phyloP scores from a whole-genome alignment of 192 early-diverging fungal species.

The Endogone sp. region DNA sequence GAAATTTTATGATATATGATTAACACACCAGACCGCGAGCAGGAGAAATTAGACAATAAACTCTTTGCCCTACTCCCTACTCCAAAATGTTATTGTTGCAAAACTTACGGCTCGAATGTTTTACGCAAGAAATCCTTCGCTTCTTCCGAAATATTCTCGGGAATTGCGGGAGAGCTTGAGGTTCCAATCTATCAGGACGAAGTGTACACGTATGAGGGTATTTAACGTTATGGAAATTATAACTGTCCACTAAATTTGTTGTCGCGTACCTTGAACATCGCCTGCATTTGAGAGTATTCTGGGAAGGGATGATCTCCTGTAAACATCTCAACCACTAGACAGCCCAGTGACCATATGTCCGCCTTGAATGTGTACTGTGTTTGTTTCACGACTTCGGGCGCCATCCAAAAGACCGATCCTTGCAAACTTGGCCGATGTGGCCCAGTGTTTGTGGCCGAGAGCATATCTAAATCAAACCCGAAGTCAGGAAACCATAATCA shows the following conservation, averaged over 20 bases:
- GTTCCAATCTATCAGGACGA: conserved; percentile 79
- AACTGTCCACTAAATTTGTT: conserved; percentile 3
- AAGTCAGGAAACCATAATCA: too few species aligned
- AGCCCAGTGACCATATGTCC: conserved; percentile 93
- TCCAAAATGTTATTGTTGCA: not conserved
- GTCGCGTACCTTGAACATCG: conserved; percentile 66
- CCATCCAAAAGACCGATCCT: conserved; percentile 99
- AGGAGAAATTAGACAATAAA: not conserved
- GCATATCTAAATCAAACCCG: conserved; percentile 31
- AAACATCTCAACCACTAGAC: conserved; percentile 98
- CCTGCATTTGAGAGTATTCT: conserved; percentile 75
- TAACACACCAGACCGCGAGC: not conserved
- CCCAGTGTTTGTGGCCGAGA: conserved; percentile 39
- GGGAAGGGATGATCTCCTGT: conserved; percentile 92
- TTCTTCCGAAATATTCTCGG: conserved; percentile 60
- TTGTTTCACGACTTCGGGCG: conserved; percentile 96
- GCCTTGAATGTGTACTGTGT: conserved; percentile 90
- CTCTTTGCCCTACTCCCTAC: too few species aligned
- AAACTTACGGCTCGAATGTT: conserved; percentile 72
- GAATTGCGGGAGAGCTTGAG: conserved; percentile 79
- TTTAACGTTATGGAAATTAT: not conserved
- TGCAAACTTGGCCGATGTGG: conserved; percentile 76
- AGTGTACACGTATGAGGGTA: not conserved
- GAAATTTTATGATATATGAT: not conserved
- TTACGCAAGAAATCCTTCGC: conserved; percentile 68